Evolutionary conservation across 495 filamentous ascomycete species (phyloP), one percentile per base, ranked within the genome.

Genomic region (Penicillium argentinense): DNA sequence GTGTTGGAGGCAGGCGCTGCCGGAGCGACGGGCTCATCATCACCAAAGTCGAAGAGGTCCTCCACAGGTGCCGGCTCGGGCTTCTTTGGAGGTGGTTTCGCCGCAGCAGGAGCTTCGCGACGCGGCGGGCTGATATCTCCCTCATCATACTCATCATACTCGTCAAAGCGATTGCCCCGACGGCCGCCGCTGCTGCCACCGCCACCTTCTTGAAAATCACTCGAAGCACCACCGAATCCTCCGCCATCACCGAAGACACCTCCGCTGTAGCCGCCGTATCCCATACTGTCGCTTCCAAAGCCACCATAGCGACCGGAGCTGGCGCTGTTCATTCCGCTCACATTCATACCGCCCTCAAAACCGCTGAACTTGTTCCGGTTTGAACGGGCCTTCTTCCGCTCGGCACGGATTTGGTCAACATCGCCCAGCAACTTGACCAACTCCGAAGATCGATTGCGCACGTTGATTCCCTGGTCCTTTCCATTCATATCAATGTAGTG

Each of bases 391-490:
- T 97, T 99, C 75, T 99, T 99, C 36, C 93, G 77, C 72, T 99
- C 93, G 0, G 87, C 47, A 39, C 93, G 86, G 56, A 99, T 97
- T 19, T 85, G 77, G 16, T 99, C 93, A 32, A 99, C 95, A 62
- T 99, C 95, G 45, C 86, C 79, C 23, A 99, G 79, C 25, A 99
- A 77, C 50, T 99, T 95, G 12, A 89, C 88, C 39, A 99, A 76
- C 67, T 97, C 95, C 68, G 96, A 96, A 23, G 92, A 89, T 33
- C 95, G 83, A 64, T 97, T 97, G 46, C 93, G 87, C 46, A 99
- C 93, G 60, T 99, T 99, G 60, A 97, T 82, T 52, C 93, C 93
- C 68, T 97, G 95, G 62, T 99, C 93, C 72, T 97, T 97, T 49
- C 93, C 95, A 63, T 97, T 97, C 62, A 76, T 76, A 56, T 97